Percentiles rank a stretch among this genome's conserved stretches.
These are phyloP conservation scores for Dactylellina cionopaga DNA, from an alignment of 2,329 filamentous ascomycete species.

Conservation along the genomic window DNA sequence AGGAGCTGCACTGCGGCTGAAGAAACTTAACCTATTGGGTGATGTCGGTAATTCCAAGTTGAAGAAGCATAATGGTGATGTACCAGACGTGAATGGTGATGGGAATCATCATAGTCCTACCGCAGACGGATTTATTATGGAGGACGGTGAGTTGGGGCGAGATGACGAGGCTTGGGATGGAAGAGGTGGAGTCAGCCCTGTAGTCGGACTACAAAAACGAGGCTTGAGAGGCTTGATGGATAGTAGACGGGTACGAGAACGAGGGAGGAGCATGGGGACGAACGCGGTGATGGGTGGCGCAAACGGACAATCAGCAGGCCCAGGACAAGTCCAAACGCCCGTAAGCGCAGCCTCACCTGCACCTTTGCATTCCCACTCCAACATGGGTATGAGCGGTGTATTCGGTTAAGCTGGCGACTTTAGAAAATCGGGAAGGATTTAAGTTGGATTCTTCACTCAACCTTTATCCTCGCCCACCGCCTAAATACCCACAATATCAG, in stretches of 20 bases:
- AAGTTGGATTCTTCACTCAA: neutral
- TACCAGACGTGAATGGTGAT: conserved; percentile 40
- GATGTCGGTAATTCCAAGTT: conserved; percentile 48
- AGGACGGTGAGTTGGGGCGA: conserved; percentile 60
- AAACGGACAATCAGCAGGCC: neutral
- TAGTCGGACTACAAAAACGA: conserved; percentile 94
- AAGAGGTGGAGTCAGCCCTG: conserved; percentile 80
- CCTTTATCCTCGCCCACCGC: conserved; percentile 8
- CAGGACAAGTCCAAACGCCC: conserved; percentile 9
- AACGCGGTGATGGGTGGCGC: conserved; percentile 24
- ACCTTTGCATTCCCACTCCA: conserved; percentile 20
- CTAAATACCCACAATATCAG: conserved; percentile 33
- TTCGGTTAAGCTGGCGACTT: conserved; percentile 33
- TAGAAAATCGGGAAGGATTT: neutral
- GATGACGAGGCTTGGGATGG: conserved; percentile 75
- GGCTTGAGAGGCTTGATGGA: conserved; percentile 94
- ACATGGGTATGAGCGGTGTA: conserved; percentile 26
- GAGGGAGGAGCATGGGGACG: conserved; percentile 63
- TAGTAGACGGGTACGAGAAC: conserved; percentile 82
- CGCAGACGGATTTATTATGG: conserved; percentile 60
- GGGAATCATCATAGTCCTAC: conserved; percentile 30
- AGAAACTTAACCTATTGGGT: conserved; percentile 67
- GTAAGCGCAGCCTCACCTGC: conserved; percentile 3
- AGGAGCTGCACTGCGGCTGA: conserved; percentile 79
- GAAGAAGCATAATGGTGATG: conserved; percentile 31